Conservation (phyloP, 176 grass and related monocot species). For the Cocos nucifera region DNA sequence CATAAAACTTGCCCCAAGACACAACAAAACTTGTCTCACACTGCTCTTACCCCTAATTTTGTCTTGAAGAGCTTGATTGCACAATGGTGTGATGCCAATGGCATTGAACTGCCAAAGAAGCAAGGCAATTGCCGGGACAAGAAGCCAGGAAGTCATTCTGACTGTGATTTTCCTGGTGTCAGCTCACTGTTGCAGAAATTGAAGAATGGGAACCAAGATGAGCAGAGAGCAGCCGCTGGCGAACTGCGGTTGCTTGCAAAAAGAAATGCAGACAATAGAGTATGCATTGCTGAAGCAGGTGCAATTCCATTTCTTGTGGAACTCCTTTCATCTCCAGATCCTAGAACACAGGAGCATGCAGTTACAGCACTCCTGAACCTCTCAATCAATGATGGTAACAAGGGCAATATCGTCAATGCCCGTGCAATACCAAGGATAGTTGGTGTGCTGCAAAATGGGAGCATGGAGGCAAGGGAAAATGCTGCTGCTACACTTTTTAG, state of each 20-base stretch:
- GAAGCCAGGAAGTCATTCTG: slow-evolving; percentile 44
- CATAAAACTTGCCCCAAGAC: slow-evolving; percentile 94
- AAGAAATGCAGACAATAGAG: slow-evolving; percentile 81
- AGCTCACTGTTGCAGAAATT: slow-evolving; percentile 58
- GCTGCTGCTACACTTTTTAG: slow-evolving; percentile 89
- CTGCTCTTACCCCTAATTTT: slow-evolving; percentile 73
- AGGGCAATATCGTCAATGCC: slow-evolving; percentile 62
- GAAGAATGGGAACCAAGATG: slow-evolving; percentile 46
- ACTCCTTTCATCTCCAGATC: slow-evolving; percentile 70
- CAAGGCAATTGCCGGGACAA: slow-evolving; percentile 39
- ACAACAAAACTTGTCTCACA: slow-evolving; percentile 63
- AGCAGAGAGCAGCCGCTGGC: slow-evolving; percentile 79
- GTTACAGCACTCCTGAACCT: slow-evolving; percentile 93
- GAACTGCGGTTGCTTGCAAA: slow-evolving; percentile 93
- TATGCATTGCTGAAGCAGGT: slow-evolving; percentile 84
- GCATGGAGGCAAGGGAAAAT: slow-evolving; percentile 96
- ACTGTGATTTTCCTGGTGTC: slow-evolving; percentile 57
- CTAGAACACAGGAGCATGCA: slow-evolving; percentile 81
- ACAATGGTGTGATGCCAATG: slow-evolving; percentile 93
- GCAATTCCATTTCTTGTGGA: slow-evolving; percentile 72
- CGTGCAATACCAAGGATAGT: slow-evolving; percentile 84
- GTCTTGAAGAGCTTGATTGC: slow-evolving; percentile 86
- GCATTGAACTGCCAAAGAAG: slow-evolving; percentile 72
- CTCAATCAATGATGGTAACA: slow-evolving; percentile 87
- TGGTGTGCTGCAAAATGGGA: slow-evolving; percentile 70